phyloP scores from a whole-genome alignment of 208 protist species.

The Trypanosoma avium region DNA sequence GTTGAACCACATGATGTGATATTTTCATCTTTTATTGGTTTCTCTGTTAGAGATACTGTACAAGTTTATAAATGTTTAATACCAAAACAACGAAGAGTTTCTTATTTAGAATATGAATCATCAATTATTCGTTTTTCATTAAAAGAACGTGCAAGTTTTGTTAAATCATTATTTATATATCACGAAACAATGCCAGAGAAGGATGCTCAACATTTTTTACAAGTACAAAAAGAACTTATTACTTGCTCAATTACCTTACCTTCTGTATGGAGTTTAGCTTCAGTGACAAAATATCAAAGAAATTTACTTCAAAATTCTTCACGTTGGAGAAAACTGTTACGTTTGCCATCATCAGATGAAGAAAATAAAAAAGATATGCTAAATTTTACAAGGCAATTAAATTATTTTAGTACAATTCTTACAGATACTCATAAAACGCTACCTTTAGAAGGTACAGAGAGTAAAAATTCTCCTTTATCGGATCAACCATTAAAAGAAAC shows the following conservation, averaged over 20 bases:
- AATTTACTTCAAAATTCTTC: neutral
- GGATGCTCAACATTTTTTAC: slow-evolving; percentile 1
- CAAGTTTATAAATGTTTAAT: neutral
- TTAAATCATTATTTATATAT: slow-evolving; percentile 7
- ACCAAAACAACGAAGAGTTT: neutral
- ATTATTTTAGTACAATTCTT: slow-evolving; percentile 5
- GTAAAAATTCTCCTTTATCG: too few species aligned
- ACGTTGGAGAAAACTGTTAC: neutral
- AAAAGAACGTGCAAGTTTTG: slow-evolving; percentile 1
- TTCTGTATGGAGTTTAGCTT: slow-evolving; percentile 4
- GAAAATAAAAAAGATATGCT: neutral
- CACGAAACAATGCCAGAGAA: neutral
- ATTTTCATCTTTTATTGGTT: slow-evolving; percentile 12
- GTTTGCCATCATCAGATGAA: neutral
- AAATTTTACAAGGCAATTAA: neutral
- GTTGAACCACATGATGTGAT: slow-evolving; percentile 6
- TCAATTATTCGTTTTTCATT: neutral
- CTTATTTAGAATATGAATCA: neutral
- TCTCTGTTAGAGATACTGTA: slow-evolving; percentile 7
- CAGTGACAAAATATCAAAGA: neutral
- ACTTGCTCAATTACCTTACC: neutral
- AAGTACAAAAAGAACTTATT: neutral
- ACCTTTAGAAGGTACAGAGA: too few species aligned
- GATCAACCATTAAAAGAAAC: neutral
- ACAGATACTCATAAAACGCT: neutral